Base-by-base conservation (phyloP, 192 early-diverging fungal genomes). In the Mycoemilia scoparia region DNA sequence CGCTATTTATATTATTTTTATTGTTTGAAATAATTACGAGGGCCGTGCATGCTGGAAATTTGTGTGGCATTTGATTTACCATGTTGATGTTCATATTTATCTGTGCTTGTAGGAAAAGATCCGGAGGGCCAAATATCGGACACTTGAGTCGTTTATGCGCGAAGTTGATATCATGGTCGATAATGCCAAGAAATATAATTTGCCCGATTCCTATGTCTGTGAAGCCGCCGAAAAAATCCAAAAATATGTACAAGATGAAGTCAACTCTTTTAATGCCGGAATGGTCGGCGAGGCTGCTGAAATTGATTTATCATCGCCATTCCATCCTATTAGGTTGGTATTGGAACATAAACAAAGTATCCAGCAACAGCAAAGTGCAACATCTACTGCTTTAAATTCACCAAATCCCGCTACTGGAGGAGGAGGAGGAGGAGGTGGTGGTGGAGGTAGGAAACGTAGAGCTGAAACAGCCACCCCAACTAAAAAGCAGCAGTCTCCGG, bases 101-200 rank as follows among this genome's bases (percentile, higher is more conserved):
- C n/a, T n/a, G n/a, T n/a, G n/a, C n/a, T n/a, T n/a, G 51, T 65
- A 76, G 51, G 60, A 67, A 31, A 66, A 76, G 25, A 76, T 91
- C 33, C 70, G 72, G 31, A 71, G 60, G 11, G 57, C 66, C 18
- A 56, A 67, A 29, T 93, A 93, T 51, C 60, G 67, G 26, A 47
- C 52, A 20, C 45, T 74, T 1, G 21, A 49, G 8, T 61, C 69
- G 31, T 90, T 90, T 54, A 56, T 66, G 16, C 63, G 67, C 5
- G 93, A 98, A 41, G 76, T 87, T 35, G 50, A 75, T 34, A 49
- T 84, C 18, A 85, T 98, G 84, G 87, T 82, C 50, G 41, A 71
- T 50, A 98, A 98, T 46, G 93, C 93, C 4, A 71, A 75, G 52
- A 77, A 59, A 10, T 98, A 84, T 57, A 98, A 98, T 47, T 65